A percentile compares a stretch with the other conserved stretches of the same genome.
Evolutionary conservation across 2,329 filamentous ascomycete species (phyloP).

Genomic region (Leptographium flavum): DNA sequence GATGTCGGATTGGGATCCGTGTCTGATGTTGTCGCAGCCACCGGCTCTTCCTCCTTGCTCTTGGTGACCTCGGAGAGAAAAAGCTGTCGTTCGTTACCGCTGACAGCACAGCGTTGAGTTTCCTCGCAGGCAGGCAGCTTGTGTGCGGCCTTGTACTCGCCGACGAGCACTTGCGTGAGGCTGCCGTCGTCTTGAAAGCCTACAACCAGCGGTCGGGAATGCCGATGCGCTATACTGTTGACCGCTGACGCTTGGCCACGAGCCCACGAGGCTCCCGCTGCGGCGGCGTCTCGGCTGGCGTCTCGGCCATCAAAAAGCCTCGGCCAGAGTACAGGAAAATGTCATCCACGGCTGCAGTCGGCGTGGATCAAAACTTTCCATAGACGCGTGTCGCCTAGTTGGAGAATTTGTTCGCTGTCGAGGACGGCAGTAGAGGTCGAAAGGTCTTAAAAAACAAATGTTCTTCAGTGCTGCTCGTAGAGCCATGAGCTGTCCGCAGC

Average conservation of each 20-base stretch:
- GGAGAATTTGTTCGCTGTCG: background rate
- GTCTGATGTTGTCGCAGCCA: background rate
- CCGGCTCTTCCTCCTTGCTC: background rate
- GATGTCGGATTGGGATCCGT: background rate
- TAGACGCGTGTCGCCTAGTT: background rate
- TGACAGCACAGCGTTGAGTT: background rate
- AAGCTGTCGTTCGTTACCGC: background rate
- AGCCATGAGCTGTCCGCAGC: background rate
- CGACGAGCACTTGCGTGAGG: slow-evolving; percentile 1
- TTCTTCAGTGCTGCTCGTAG: background rate
- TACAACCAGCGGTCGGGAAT: slow-evolving; percentile 2
- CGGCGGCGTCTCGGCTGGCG: background rate
- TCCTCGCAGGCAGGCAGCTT: background rate
- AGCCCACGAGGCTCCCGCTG: background rate
- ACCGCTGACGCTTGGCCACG: background rate
- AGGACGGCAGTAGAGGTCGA: background rate
- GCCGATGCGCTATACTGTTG: background rate
- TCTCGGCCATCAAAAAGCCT: background rate
- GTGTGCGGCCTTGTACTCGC: slow-evolving; percentile 5
- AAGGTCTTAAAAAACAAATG: background rate
- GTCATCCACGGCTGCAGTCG: background rate
- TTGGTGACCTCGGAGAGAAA: background rate
- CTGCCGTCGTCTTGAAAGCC: background rate
- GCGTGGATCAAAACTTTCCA: background rate
- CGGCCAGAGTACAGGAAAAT: background rate